Evolutionary conservation across 495 filamentous ascomycete genomes (phyloP), one percentile per base, ranked within the genome.

Genomic region (Hypomontagnella submonticulosa): DNA sequence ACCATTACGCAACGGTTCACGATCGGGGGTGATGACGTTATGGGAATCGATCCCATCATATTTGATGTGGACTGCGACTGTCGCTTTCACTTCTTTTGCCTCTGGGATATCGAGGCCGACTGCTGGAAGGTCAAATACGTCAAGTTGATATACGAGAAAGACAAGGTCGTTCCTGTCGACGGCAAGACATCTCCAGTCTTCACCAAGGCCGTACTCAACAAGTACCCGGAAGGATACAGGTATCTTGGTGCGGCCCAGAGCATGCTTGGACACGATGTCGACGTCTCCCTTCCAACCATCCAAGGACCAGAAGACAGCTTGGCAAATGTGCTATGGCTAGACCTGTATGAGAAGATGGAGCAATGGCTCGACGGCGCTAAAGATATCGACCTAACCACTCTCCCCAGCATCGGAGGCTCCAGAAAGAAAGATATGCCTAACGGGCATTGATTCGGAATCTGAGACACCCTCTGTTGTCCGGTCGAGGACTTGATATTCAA

Each of bases 101-200:
- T 84, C 55, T 82, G 83, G 63, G 42, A 77, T 38, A 6, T 54
- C 4, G 65, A 67, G 27, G 66, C 69, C 32, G 74, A 71, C 0
- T 76, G 75, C 18, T 89, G 86, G 86, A 82, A 83, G 66, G 84
- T 86, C 20, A 76, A 76, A 18, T 88, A 84, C 71, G 86, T 87
- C 65, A 81, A 86, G 57, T 81, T 88, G 52, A 88, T 86, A 79
- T 89, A 89, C 67, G 87, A 88, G 72, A 89, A 89, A 78, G 87
- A 89, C 75, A 89, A 88, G 71, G 66, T 89, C 37, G 76, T 89
- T 23, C 81, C 83, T 16, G 81, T 84, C 18, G 83, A 86, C 65
- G 83, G 84, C 30, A 75, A 73, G 40, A 80, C 77, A 11, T 71
- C 81, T 6, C 86, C 87, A 0, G 61, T 18, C 3, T 76, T 88